Base-by-base conservation (phyloP, 768 basidiomycete species). In the Pulveroboletus sp. region DNA sequence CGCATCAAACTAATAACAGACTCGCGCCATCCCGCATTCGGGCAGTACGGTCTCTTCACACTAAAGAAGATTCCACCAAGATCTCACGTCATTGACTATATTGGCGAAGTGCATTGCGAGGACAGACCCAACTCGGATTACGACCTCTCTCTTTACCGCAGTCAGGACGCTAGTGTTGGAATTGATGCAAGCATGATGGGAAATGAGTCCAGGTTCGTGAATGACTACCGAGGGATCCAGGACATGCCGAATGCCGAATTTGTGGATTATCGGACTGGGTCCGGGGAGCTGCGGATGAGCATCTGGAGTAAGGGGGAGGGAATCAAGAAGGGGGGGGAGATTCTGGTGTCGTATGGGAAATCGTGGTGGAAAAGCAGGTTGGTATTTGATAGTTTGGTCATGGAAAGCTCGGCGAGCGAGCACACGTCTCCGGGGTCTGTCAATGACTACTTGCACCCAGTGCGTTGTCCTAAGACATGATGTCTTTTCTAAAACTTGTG, bases 331-430 rank as follows among this genome's bases (percentile, higher is more conserved):
- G 87, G 90, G 7, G 81, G 91, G 12, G 93, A 95, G 68, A 78
- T 97, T 27, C 62, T 93, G 24, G 88, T 94, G 19, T 89, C 85
- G 12, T 95, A 95, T 62, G 94, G 94, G 19, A 92, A 91, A 61
- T 75, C 77, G 16, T 91, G 87, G 85, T 94, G 91, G 92, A 70
- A 64, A 12, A 74, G 75, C 47, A 74, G 86, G 36, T 38, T 19
- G 7, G 20, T 13, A 86, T 32, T 38, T 19, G 7, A n/a, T 13
- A 2, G 25, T 27, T 27, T 16, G 2, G 35, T 16, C 42, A 29
- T 24, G 13, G 21, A 25, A 24, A 21, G 5, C n/a, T n/a, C n/a
- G n/a, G n/a, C n/a, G n/a, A n/a, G n/a, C n/a, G n/a, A n/a, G n/a
- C n/a, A n/a, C n/a, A n/a, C n/a, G n/a, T n/a, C n/a, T n/a, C n/a